phyloP scores from a whole-genome alignment of 805 yeast genomes.

The Ogataea methanolica region DNA sequence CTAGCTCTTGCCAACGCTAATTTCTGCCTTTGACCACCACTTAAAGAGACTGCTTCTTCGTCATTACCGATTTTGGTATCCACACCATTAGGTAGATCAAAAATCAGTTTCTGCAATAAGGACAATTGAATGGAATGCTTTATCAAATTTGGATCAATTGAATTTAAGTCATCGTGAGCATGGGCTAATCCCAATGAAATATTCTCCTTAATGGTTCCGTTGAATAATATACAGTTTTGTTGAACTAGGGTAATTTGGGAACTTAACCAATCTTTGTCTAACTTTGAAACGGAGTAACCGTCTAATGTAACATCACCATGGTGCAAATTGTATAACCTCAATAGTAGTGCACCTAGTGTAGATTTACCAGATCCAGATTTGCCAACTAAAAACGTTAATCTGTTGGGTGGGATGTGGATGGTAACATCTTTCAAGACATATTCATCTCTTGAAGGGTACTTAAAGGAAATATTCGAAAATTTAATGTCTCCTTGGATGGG shows the following conservation, averaged over 20 bases:
- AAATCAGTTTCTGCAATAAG: conserved; percentile 44
- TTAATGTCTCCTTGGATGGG: conserved; percentile 42
- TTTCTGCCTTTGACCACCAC: conserved; percentile 92
- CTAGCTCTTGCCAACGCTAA: conserved; percentile 81
- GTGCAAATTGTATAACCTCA: conserved; percentile 52
- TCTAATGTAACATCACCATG: conserved; percentile 59
- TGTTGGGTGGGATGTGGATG: conserved; percentile 41
- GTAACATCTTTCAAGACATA: conserved; percentile 44
- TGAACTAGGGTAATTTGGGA: conserved; percentile 69
- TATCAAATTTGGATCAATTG: conserved; percentile 24
- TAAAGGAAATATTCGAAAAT: conserved; percentile 54
- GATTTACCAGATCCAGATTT: conserved; percentile 94
- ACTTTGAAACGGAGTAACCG: conserved; percentile 38
- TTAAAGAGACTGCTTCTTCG: conserved; percentile 41
- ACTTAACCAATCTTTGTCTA: conserved; percentile 50
- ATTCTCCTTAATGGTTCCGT: conserved; percentile 59
- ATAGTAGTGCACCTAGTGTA: conserved; percentile 59
- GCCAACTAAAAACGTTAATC: conserved; percentile 69
- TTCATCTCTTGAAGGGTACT: conserved; percentile 54
- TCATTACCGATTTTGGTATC: conserved; percentile 45
- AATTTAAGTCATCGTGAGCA: conserved; percentile 2
- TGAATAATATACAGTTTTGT: conserved; percentile 64
- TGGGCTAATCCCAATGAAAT: conserved; percentile 33
- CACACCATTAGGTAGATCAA: conserved; percentile 47
- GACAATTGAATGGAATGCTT: conserved; percentile 49